Evolutionary conservation across 1,284 basidiomycete genomes (phyloP).

Genomic region (Chiua sp.): DNA sequence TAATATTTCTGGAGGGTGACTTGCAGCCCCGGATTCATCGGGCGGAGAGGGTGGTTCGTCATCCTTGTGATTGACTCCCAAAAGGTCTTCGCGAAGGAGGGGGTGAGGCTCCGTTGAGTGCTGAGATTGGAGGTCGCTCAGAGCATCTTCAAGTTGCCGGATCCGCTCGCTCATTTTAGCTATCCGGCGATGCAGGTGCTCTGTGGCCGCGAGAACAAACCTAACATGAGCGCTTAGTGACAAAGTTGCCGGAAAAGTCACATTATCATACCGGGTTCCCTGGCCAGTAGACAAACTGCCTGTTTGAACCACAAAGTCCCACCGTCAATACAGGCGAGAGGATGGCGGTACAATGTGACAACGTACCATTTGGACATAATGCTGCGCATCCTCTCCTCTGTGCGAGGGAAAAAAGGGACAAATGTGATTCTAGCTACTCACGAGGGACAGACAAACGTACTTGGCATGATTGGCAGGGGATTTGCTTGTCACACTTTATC

Average conservation of each 20-base stretch:
- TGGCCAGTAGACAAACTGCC: conserved; percentile 67
- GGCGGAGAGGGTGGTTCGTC: conserved; percentile 31
- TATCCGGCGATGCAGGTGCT: conserved; percentile 72
- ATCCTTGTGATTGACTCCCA: conserved; percentile 44
- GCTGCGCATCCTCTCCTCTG: conserved; percentile 68
- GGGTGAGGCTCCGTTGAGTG: conserved; percentile 64
- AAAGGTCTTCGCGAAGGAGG: conserved; percentile 62
- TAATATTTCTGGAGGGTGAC: conserved; percentile 44
- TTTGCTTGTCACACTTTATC: conserved; percentile 78
- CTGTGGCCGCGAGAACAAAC: conserved; percentile 75
- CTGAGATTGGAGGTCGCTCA: conserved; percentile 54
- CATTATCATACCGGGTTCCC: conserved; percentile 55
- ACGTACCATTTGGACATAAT: conserved; percentile 71
- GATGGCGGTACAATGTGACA: conserved; percentile 3
- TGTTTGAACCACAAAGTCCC: conserved; percentile 26
- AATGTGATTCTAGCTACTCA: conserved; percentile 1
- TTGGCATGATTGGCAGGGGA: conserved; percentile 73
- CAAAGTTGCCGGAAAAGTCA: background rate
- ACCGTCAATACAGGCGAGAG: conserved; percentile 8
- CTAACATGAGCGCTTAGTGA: conserved; percentile 36
- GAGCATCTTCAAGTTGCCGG: conserved; percentile 69
- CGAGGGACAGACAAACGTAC: conserved; percentile 36
- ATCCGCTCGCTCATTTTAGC: conserved; percentile 64
- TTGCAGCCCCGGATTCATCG: conserved; percentile 28
- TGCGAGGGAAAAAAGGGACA: conserved; percentile 1